Conservation (phyloP, 495 filamentous ascomycete species). For the Aspergillus bertholletiae region DNA sequence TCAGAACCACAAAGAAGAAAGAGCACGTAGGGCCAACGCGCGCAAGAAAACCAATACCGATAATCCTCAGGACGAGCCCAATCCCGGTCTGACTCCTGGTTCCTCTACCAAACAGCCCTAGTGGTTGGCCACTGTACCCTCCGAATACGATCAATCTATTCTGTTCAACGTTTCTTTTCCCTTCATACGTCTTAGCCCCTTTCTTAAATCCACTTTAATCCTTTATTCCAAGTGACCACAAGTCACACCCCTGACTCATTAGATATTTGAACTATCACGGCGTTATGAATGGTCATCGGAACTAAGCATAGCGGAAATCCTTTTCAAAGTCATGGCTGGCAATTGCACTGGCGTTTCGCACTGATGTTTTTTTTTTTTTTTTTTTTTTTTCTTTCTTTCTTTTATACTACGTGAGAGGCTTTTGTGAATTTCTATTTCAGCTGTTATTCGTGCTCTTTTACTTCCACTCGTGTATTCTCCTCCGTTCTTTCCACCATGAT, state of each 20-base stretch:
- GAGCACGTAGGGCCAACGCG: conserved; percentile 17
- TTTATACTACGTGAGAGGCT: background rate
- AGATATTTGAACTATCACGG: background rate
- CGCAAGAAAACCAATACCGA: conserved; percentile 10
- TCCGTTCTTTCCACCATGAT: background rate
- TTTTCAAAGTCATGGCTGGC: background rate
- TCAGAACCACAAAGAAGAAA: conserved; percentile 15
- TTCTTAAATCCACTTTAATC: background rate
- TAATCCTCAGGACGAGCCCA: background rate
- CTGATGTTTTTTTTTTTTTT: background rate
- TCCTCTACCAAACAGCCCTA: background rate
- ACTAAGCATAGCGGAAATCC: background rate
- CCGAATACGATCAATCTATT: background rate
- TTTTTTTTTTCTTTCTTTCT: background rate
- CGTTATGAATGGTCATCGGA: background rate
- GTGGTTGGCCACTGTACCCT: background rate
- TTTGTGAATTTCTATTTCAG: background rate
- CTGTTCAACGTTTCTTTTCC: background rate
- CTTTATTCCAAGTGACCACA: background rate
- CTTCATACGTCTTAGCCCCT: background rate
- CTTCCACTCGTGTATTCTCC: background rate
- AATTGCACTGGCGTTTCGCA: background rate
- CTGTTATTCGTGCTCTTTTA: background rate
- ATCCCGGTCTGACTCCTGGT: background rate
- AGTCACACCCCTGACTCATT: background rate